phyloP scores from a whole-genome alignment of 148 eudicot species.

The Arbutus unedo region DNA sequence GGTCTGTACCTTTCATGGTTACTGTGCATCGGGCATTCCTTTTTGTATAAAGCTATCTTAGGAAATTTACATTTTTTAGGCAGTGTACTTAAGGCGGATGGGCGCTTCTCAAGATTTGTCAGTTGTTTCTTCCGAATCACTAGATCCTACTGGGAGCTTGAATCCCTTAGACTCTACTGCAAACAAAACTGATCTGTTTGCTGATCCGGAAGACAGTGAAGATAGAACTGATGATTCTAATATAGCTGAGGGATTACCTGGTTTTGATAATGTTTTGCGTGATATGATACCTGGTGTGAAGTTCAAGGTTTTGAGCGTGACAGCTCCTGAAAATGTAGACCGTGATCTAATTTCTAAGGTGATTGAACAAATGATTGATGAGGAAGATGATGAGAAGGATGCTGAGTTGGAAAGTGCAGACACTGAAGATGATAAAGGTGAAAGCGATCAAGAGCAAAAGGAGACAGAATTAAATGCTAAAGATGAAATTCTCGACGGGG shows the following conservation, averaged over 20 bases:
- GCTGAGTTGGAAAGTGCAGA: constrained; percentile 53
- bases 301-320: constrained; percentile 79
- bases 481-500: constrained; percentile 35
- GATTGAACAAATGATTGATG: constrained; percentile 77
- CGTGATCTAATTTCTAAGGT: constrained; percentile 67
- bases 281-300: constrained; percentile 87
- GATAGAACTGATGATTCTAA: constrained; percentile 68
- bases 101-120: constrained; percentile 43
- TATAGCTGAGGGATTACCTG: constrained; percentile 42
- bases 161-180: constrained; percentile 46
- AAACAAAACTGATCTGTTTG: constrained; percentile 52
- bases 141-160: constrained; percentile 38
- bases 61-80: constrained; percentile 42
- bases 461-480: constrained; percentile 49
- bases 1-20: not conserved
- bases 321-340: constrained; percentile 67
- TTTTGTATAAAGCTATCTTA: constrained; percentile 9
- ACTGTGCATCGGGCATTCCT: not conserved
- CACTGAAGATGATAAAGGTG: constrained; percentile 50
- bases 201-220: constrained; percentile 56
- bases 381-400: constrained; percentile 64
- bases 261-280: constrained; percentile 61
- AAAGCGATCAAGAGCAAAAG: constrained; percentile 57
- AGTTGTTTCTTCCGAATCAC: constrained; percentile 44
- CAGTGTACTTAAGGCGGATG: constrained; percentile 77